These are phyloP conservation scores for Cercospora sp. DNA, from an alignment of 2,329 filamentous ascomycete genomes.

Conservation along the genomic window DNA sequence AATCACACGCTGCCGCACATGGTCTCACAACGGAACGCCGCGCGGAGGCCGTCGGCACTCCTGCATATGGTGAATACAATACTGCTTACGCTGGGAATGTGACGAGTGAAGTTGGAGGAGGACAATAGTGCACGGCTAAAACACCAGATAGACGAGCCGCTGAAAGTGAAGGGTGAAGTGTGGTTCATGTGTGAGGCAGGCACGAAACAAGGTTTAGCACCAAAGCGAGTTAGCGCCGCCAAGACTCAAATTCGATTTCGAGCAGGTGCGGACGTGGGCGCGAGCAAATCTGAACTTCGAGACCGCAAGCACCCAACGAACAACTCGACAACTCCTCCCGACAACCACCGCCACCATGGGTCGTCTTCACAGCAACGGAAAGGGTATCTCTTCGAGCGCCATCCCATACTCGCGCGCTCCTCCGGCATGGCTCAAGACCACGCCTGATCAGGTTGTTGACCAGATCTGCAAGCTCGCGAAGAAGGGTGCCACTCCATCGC, in stretches of 20 bases:
- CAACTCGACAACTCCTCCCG: conserved; percentile 19
- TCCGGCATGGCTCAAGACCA: conserved; percentile 98
- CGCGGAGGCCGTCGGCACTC: not conserved
- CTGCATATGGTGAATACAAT: not conserved
- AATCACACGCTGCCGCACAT: conserved; percentile 11
- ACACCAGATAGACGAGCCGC: not conserved
- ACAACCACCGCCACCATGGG: conserved; percentile 66
- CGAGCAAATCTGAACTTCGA: not conserved
- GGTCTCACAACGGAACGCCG: conserved; percentile 8
- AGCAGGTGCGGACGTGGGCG: not conserved
- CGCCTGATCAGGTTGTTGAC: conserved; percentile 95
- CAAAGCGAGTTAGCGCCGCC: not conserved
- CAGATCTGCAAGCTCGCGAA: conserved; percentile 99
- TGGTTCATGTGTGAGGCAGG: not conserved
- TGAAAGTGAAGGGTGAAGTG: conserved; percentile 4
- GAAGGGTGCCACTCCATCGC: conserved; percentile 97
- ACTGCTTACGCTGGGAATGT: not conserved
- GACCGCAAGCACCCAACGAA: conserved; percentile 7
- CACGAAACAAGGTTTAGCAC: not conserved
- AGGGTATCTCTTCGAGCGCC: conserved; percentile 95
- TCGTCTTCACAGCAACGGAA: conserved; percentile 98
- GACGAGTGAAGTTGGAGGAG: not conserved
- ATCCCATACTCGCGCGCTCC: conserved; percentile 93
- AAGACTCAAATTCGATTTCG: conserved; percentile 7
- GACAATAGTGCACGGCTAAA: not conserved